Evolutionary conservation across 305 asterid species (phyloP), one percentile per base, ranked within the genome.

Genomic region (Fraxinus latifolia): DNA sequence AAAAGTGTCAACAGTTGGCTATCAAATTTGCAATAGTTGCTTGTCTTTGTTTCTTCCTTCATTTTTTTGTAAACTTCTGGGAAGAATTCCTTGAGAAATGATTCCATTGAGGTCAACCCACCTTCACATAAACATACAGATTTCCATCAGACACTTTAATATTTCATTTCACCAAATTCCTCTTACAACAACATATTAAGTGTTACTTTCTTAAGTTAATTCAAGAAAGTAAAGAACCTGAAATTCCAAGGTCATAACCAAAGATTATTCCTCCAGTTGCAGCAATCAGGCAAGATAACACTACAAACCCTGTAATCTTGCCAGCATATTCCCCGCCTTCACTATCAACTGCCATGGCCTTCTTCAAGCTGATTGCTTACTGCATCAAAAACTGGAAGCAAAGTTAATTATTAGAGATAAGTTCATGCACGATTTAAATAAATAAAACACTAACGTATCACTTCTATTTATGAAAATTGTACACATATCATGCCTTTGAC

Each of bases 31-130:
- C 60, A 50, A 4, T 50, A 50, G 60, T 50, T 50, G 60, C 60
- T 50, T 15, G 60, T 50, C 21, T 14, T 50, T 50, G 19, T 50
- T 0, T 50, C 60, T 15, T 50, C 60, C 21, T 14, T 50, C 60
- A 50, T 76, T 34, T 44, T 76, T 5, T 5, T 44, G 79, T 76
- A 76, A 12, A 37, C 79, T 60, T 44, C 11, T 5, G 68, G 79
- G 34, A 76, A 76, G 67, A 39, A 39, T 17, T 44, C 27, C 60
- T 76, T 42, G 7, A 76, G 67, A 44, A 76, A 76, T 76, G 79
- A 33, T 32, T 14, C 60, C 60, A 50, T 50, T 15, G 60, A 50
- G 60, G 60, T 50, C 60, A 50, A 50, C 7, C 60, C 79, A 42
- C 79, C 79, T 76, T 19, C 65, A 76, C 32, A 76, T 37, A 50